Evolutionary conservation across 1,284 basidiomycete genomes (phyloP), one percentile per base, ranked within the genome.

Genomic region (Ustilago bromivora): DNA sequence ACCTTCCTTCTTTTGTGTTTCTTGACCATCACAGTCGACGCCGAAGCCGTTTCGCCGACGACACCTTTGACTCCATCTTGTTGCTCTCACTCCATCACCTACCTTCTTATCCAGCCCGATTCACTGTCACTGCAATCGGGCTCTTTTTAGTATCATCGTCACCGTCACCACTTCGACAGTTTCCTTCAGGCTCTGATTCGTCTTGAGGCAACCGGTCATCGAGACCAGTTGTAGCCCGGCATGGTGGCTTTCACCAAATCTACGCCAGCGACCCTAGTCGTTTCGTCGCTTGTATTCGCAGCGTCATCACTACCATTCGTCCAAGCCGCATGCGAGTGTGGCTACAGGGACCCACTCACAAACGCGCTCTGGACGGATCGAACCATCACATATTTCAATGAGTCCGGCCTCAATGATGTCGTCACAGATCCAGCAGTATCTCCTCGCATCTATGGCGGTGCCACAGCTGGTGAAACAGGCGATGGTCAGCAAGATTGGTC

Each of bases 331-430:
- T 83, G 81, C 73, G 76, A 80, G 51, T 83, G 81, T 57, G 81
- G 81, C 11, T 83, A 80, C 57, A 73, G 70, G 12, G 81, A 83
- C 56, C 80, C 80, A 12, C 53, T 70, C 53, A 83, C 81, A 49
- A 55, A 76, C 32, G 70, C 61, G 0, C 70, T 83, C 19, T 83
- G 81, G 81, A 83, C 82, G 34, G 82, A 81, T 49, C 71, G 79
- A 10, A 61, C 75, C 56, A 82, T 83, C 66, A 78, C 74, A 52
- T 83, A 83, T 56, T 83, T 82, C 56, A 83, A 83, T 73, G 82
- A 83, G 38, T 56, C 78, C 2, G 80, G 70, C 38, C 40, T 72
- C 40, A 62, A 54, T 34, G 63, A 81, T 58, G 65, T 81, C 12
- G 80, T 80, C 46, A 78, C 63, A 7, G 34, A 71, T 15, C 78